Percentiles rank a stretch among this genome's conserved stretches.
phyloP scores from a whole-genome alignment of 176 grass and related monocot species.

The Carex pumila region DNA sequence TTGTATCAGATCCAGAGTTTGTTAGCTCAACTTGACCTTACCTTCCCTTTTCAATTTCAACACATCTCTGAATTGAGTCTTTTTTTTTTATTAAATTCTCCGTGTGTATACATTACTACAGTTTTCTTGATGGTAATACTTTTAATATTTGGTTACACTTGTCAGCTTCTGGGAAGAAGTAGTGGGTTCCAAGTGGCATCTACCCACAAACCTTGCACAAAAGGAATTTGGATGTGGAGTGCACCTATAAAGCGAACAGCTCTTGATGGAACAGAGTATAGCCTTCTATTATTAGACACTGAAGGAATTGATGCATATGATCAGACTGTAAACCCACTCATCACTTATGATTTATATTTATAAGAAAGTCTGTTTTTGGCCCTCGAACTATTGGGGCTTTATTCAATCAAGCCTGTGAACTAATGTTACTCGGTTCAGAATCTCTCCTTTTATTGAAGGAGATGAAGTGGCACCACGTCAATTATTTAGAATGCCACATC shows the following conservation, averaged over 20 bases:
- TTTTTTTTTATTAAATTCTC: background rate
- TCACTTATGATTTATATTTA: constrained; percentile 5
- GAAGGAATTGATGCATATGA: constrained; percentile 91
- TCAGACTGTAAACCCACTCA: constrained; percentile 42
- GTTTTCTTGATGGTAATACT: background rate
- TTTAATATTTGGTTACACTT: background rate
- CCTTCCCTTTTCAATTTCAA: background rate
- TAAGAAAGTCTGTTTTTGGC: background rate
- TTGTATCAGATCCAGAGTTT: background rate
- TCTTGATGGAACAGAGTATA: constrained; percentile 76
- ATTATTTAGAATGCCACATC: background rate
- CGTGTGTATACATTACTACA: background rate
- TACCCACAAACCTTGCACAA: constrained; percentile 75
- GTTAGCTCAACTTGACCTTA: background rate
- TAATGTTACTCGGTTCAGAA: background rate
- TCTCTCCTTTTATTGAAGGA: background rate
- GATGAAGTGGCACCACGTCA: background rate
- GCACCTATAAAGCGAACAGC: constrained; percentile 57
- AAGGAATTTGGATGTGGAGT: constrained; percentile 93
- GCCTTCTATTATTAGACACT: constrained; percentile 58
- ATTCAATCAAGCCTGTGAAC: background rate
- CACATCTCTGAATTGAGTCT: background rate
- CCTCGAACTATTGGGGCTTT: background rate
- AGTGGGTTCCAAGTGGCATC: constrained; percentile 71
- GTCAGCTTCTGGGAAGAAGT: constrained; percentile 66